Conservation (phyloP, 306 rosid genomes). For the Acacia acuminata region DNA sequence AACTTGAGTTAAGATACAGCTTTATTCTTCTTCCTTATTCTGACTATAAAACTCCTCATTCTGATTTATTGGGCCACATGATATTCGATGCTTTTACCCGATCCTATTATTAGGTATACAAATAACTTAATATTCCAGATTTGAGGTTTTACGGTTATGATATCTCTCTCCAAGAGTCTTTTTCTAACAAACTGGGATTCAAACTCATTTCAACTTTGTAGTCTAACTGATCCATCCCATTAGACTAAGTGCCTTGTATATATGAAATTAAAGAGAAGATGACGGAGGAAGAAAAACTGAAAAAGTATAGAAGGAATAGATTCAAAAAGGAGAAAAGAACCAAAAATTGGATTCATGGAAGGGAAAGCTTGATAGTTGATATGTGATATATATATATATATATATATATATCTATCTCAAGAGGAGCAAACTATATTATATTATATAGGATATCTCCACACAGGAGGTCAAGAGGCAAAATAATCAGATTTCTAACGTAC, state of each 20-base stretch:
- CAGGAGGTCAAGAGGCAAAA: slow-evolving; percentile 24
- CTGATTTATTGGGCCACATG: no score
- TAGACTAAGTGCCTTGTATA: no score
- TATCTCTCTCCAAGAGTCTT: no score
- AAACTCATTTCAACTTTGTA: no score
- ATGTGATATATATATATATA: background rate
- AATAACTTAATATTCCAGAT: no score
- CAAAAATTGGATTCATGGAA: slow-evolving; percentile 61
- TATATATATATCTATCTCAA: background rate
- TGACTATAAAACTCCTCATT: background rate
- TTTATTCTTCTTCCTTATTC: background rate
- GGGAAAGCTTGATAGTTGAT: slow-evolving; percentile 45
- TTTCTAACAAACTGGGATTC: no score
- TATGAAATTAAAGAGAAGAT: background rate
- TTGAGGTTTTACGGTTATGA: no score
- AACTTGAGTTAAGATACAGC: background rate
- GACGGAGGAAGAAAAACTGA: background rate
- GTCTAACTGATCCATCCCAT: no score
- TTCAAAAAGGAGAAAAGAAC: slow-evolving; percentile 66
- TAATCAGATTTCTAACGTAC: slow-evolving; percentile 40
- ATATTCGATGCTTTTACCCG: no score
- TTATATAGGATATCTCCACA: background rate
- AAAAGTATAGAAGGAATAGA: slow-evolving; percentile 40
- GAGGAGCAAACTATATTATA: background rate
- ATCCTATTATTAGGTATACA: no score